These are phyloP conservation scores for Cucurbita maxima DNA, from an alignment of 306 rosid species.

Conservation along the genomic window DNA sequence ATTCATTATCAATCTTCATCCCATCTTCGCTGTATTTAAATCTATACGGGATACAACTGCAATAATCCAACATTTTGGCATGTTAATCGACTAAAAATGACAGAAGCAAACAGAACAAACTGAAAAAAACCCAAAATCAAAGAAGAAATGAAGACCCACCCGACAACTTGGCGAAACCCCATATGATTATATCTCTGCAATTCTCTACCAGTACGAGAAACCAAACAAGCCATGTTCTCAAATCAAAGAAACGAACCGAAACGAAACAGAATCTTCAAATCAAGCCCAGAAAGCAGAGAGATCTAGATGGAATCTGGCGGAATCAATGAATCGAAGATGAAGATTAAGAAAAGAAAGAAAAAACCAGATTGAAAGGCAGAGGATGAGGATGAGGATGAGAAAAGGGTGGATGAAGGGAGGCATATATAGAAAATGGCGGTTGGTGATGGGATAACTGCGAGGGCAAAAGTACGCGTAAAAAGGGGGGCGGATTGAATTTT, in stretches of 20 bases:
- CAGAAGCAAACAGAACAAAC: not conserved
- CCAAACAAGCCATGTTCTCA: conserved; percentile 44
- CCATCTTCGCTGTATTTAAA: conserved; percentile 36
- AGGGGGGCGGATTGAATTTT: not conserved
- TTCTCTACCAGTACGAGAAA: conserved; percentile 79
- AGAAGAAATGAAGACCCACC: conserved; percentile 23
- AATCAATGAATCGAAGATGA: not conserved
- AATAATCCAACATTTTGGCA: not conserved
- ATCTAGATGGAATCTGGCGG: not conserved
- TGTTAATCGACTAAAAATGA: not conserved
- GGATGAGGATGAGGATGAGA: not conserved
- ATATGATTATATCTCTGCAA: conserved; percentile 65
- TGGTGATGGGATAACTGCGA: not conserved
- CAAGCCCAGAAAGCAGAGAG: not conserved
- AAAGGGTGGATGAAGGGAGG: not conserved
- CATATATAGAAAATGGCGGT: not conserved
- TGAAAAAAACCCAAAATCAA: not conserved
- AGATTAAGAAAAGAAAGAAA: not conserved
- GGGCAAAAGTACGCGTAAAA: conserved; percentile 6
- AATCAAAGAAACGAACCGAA: not conserved
- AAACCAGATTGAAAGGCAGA: not conserved
- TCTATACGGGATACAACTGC: conserved; percentile 95
- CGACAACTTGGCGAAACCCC: conserved; percentile 97
- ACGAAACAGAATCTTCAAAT: not conserved
- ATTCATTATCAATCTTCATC: conserved; percentile 19